Base-by-base conservation (phyloP, 2,329 filamentous ascomycete genomes). In the Raffaelea ambrosiae region DNA sequence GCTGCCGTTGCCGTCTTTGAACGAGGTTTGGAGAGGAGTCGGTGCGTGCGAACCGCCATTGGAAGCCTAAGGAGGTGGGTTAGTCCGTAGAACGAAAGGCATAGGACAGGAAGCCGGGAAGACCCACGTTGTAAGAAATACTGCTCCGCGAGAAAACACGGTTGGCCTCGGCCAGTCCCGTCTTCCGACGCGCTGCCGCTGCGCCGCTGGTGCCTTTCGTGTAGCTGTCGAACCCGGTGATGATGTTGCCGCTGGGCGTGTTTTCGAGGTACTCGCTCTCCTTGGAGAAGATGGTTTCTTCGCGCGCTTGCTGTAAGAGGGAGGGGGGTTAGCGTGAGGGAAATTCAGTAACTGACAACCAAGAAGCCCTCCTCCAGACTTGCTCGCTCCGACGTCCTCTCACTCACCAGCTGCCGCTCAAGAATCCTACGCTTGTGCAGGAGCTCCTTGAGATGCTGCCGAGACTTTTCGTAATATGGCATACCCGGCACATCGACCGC, bases 201-300 rank as follows among this genome's bases (percentile, higher is more conserved):
- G 76, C 75, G 2, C 74, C 72, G n/a, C 80, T 78, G 18, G 76
- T 77, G 47, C 88, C 90, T 66, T 98, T 98, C 72, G 95, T 94
- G 69, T 97, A 98, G 63, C 89, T 94, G 65, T 98, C 93, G 65
- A 98, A 98, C 20, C 93, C 93, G 43, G 87, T 89, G 63, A 98
- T 91, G 62, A 98, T 97, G 69, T 98, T 98, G 40, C 93, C 93
- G 57, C 75, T 81, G 14, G 83, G 84, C 4, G 89, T 94, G 59
- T 88, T 88, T 64, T 97, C 91, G 45, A 98, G 81, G 64, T 98
- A 98, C 18, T 83, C 77, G 49, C 83, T 81, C 65, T 98, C 93
- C 59, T 88, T 84, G 54, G 84, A 81, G 61, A 78, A 82, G 58
- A 98, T 97, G 54, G 79, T 77, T 44, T 95, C 87, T 70, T 98